A percentile compares a stretch with the other conserved stretches of the same genome.
Evolutionary conservation across 257 asterid genomes (phyloP).

Genomic region (Solanum okadae): DNA sequence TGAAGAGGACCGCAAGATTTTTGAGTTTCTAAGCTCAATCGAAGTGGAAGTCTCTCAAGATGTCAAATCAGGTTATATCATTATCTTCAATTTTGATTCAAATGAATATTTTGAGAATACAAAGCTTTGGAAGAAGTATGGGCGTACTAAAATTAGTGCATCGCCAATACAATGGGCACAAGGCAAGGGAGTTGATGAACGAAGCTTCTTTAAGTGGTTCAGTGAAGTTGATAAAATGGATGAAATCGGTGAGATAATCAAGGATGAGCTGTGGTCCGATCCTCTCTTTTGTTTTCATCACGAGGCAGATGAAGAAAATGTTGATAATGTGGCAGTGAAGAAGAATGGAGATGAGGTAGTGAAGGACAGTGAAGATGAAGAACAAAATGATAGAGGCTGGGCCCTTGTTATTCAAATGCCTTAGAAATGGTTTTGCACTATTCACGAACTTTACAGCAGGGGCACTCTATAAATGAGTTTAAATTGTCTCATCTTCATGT

Average conservation of each 20-base stretch:
- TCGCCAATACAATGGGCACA: neutral
- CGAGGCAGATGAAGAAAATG: neutral
- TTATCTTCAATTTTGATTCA: conserved; percentile 62
- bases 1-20: conserved; percentile 47
- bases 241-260: neutral
- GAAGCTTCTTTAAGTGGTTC: neutral
- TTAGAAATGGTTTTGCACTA: neutral
- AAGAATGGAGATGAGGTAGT: neutral
- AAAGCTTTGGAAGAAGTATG: conserved; percentile 56
- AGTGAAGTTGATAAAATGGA: neutral
- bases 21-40: conserved; percentile 61
- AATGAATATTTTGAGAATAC: conserved; percentile 74
- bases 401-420: neutral
- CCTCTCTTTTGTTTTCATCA: neutral
- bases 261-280: neutral
- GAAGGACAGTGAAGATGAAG: neutral
- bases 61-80: conserved; percentile 81
- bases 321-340: neutral
- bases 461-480: neutral
- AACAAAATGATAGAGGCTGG: neutral
- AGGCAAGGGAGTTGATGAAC: neutral
- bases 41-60: conserved; percentile 77
- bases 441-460: neutral
- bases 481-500: neutral
- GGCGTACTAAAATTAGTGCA: neutral